A percentile compares a stretch with the other conserved stretches of the same genome.
Conservation (phyloP, 2,329 filamentous ascomycete genomes). For the Lecanosticta acicola region DNA sequence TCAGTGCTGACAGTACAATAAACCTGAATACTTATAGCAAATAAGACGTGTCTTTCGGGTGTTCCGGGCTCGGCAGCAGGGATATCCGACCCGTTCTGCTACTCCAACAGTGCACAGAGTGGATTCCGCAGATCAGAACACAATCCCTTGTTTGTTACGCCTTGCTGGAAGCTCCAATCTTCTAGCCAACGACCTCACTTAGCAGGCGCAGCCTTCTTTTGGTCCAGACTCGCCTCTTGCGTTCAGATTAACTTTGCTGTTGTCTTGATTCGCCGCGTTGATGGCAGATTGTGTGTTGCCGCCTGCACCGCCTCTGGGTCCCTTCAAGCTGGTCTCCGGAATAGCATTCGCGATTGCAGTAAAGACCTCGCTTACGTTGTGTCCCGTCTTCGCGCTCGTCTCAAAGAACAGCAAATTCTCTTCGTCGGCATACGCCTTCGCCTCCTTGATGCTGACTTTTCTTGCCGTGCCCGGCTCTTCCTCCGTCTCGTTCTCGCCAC, state of each 20-base stretch:
- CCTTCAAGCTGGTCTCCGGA: conserved; percentile 93
- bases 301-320: conserved; percentile 63
- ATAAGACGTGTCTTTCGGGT: background rate
- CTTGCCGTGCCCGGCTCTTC: conserved; percentile 59
- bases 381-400: conserved; percentile 93
- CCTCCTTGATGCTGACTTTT: conserved; percentile 86
- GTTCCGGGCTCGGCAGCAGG: background rate
- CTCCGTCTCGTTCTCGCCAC: conserved; percentile 40
- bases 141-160: background rate
- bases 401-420: conserved; percentile 94
- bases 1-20: background rate
- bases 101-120: background rate
- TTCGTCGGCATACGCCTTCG: conserved; percentile 88
- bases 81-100: background rate
- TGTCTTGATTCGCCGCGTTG: conserved; percentile 50
- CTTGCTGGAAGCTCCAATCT: background rate
- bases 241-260: conserved; percentile 73
- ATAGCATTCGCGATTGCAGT: conserved; percentile 98
- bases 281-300: conserved; percentile 53
- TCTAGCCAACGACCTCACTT: conserved; percentile 16
- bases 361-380: conserved; percentile 93
- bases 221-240: conserved; percentile 63
- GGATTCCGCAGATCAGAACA: background rate
- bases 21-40: background rate
- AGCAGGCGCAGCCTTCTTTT: conserved; percentile 92